Evolutionary conservation across 2,329 filamentous ascomycete genomes (phyloP).

Genomic region (Anthostomella pinea): DNA sequence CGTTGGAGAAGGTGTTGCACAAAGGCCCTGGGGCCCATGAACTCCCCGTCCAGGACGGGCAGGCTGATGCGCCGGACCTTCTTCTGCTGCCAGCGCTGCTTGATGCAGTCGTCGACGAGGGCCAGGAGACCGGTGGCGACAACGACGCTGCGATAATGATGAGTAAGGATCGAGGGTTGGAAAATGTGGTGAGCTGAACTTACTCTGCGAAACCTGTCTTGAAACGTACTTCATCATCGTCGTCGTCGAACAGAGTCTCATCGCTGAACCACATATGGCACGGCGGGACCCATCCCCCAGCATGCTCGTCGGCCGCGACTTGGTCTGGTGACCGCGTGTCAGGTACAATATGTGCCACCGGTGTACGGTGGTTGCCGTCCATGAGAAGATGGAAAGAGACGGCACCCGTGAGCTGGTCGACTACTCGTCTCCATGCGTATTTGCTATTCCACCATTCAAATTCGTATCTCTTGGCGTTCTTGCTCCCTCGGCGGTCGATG

Average conservation of each 20-base stretch:
- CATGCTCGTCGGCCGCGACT: slow-evolving; percentile 66
- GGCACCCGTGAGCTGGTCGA: slow-evolving; percentile 64
- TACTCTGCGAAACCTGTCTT: slow-evolving; percentile 85
- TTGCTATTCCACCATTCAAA: slow-evolving; percentile 90
- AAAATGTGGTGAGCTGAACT: no score
- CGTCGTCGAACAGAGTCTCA: slow-evolving; percentile 61
- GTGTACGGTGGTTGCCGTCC: slow-evolving; percentile 55
- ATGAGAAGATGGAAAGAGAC: slow-evolving; percentile 79
- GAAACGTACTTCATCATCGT: no score
- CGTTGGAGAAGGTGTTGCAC: slow-evolving; percentile 41
- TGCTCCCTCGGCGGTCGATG: slow-evolving; percentile 65
- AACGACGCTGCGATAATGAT: slow-evolving; percentile 62
- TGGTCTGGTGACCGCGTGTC: slow-evolving; percentile 72
- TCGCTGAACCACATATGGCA: slow-evolving; percentile 91
- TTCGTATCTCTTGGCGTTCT: slow-evolving; percentile 72
- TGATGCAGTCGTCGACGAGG: slow-evolving; percentile 89
- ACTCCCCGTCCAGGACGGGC: slow-evolving; percentile 34
- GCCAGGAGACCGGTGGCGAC: slow-evolving; percentile 86
- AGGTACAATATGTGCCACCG: slow-evolving; percentile 82
- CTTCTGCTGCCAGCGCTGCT: slow-evolving; percentile 63
- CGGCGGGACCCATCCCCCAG: slow-evolving; percentile 86
- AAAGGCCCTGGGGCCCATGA: slow-evolving; percentile 31
- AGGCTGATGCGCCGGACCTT: slow-evolving; percentile 40
- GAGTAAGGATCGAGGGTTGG: slow-evolving; percentile 4
- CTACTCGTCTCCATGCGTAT: slow-evolving; percentile 79